Evolutionary conservation across 208 protist genomes (phyloP).

Genomic region (Ichthyophonus hoferi): DNA sequence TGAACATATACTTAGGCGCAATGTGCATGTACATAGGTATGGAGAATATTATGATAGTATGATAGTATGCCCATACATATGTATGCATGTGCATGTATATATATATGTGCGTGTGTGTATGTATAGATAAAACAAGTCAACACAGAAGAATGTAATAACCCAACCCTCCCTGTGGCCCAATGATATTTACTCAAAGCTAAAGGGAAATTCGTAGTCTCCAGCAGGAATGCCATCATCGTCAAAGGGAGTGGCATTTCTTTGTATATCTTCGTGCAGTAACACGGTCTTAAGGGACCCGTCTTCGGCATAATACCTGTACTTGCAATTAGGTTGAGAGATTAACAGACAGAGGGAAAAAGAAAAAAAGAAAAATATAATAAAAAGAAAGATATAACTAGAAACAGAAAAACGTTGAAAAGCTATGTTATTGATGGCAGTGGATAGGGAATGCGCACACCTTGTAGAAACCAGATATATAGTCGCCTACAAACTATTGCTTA

Average conservation of each 20-base stretch:
- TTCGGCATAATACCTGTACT: not conserved
- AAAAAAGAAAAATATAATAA: not conserved
- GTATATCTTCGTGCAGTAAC: not conserved
- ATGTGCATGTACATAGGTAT: not conserved
- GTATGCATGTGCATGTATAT: conserved; percentile 16
- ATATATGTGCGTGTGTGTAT: not conserved
- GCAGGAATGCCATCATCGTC: not conserved
- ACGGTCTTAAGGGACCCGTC: not conserved
- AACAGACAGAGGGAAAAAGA: not conserved
- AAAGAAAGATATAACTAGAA: no score
- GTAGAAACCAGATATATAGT: no score
- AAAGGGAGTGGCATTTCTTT: conserved; percentile 1
- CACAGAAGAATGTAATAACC: no score
- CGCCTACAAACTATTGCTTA: no score
- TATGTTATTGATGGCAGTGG: no score
- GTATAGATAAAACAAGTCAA: not conserved
- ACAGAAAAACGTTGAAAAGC: no score
- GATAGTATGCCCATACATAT: not conserved
- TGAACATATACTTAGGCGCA: no score
- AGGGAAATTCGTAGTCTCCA: not conserved
- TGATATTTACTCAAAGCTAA: not conserved
- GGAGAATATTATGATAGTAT: not conserved
- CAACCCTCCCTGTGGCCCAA: no score
- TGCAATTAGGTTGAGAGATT: not conserved
- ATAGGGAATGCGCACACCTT: no score